Conservation (phyloP, 768 basidiomycete species). For the Termitomyces sp. region DNA sequence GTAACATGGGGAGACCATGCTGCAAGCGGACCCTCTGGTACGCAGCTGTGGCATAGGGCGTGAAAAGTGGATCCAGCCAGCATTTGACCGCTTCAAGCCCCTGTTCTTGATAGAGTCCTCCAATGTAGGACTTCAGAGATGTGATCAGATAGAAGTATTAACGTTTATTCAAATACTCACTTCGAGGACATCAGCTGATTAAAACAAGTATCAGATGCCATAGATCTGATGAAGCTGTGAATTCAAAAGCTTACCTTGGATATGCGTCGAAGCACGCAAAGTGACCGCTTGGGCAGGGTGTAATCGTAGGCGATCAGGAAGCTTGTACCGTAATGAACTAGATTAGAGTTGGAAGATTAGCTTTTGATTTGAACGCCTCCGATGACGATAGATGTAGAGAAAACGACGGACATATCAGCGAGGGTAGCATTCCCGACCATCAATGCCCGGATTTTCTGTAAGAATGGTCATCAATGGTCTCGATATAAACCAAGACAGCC, state of each 20-base stretch:
- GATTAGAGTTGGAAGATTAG: background rate
- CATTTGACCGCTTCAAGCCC: constrained; percentile 47
- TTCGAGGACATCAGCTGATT: constrained; percentile 73
- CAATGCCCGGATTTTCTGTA: constrained; percentile 72
- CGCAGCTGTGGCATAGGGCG: constrained; percentile 55
- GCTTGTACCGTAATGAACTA: constrained; percentile 59
- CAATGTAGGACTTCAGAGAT: constrained; percentile 61
- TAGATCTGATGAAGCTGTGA: background rate
- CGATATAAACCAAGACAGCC: background rate
- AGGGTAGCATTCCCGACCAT: constrained; percentile 72
- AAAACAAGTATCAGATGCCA: constrained; percentile 1
- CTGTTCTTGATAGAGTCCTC: constrained; percentile 70
- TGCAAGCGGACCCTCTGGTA: constrained; percentile 61
- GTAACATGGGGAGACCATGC: constrained; percentile 51
- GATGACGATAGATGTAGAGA: background rate
- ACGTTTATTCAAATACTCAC: constrained; percentile 27
- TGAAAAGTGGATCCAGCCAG: constrained; percentile 62
- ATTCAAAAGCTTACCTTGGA: constrained; percentile 52
- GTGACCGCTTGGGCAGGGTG: constrained; percentile 73
- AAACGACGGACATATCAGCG: constrained; percentile 52
- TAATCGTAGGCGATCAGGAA: constrained; percentile 55
- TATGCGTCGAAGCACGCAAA: constrained; percentile 57
- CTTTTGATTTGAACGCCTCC: background rate
- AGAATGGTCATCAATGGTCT: background rate
- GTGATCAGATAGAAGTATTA: constrained; percentile 3